Percentiles rank a stretch among this genome's conserved stretches.
These are phyloP conservation scores for Asterophora lycoperdoides DNA, from an alignment of 768 basidiomycete species.

Conservation along the genomic window DNA sequence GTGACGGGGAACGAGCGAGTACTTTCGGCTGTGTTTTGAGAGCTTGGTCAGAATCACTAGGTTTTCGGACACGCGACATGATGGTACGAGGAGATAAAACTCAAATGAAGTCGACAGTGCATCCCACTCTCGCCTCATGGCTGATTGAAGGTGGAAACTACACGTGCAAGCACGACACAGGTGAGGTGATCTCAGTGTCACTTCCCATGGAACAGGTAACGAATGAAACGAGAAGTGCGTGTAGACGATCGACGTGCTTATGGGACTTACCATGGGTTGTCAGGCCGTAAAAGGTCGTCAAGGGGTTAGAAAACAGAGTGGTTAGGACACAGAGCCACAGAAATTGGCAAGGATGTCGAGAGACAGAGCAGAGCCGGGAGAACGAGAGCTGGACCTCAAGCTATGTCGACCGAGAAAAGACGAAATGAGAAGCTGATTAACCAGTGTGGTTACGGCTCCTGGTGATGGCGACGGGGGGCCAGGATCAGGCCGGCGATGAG, in stretches of 20 bases:
- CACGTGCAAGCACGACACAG: slow-evolving; percentile 16
- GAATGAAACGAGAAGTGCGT: slow-evolving; percentile 3
- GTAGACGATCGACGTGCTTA: neutral
- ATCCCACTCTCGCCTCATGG: slow-evolving; percentile 12
- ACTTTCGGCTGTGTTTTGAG: slow-evolving; percentile 36
- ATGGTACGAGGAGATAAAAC: slow-evolving; percentile 24
- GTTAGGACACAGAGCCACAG: neutral
- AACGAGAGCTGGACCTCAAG: neutral
- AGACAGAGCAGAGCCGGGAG: neutral
- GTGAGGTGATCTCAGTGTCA: slow-evolving; percentile 1
- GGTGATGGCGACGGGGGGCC: neutral
- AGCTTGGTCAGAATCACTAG: slow-evolving; percentile 35
- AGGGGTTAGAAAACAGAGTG: no score
- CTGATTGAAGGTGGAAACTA: slow-evolving; percentile 10
- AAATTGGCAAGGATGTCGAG: neutral
- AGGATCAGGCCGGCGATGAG: neutral
- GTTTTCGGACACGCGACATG: slow-evolving; percentile 49
- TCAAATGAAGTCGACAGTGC: slow-evolving; percentile 23
- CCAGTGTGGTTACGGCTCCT: neutral
- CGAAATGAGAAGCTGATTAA: slow-evolving; percentile 13
- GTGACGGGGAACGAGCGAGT: slow-evolving; percentile 43
- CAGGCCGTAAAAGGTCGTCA: slow-evolving; percentile 8
- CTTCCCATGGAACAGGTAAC: neutral
- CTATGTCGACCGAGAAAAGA: slow-evolving; percentile 3
- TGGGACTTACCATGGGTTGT: slow-evolving; percentile 17